Evolutionary conservation across 2,329 filamentous ascomycete genomes (phyloP), one percentile per base, ranked within the genome.

Genomic region (Microascus cirrosus): DNA sequence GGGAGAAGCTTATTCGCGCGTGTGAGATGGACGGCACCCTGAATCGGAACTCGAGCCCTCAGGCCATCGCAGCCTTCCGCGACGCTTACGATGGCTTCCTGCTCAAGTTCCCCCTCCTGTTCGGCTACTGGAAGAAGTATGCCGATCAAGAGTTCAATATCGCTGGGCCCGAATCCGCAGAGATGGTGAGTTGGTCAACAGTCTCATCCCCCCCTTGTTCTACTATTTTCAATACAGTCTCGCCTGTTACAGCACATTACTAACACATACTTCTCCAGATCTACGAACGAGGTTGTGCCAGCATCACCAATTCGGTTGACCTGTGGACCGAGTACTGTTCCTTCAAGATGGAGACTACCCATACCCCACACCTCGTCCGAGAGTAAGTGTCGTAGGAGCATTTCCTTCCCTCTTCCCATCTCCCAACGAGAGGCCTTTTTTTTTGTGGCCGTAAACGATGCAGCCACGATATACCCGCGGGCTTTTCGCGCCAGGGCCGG

Each of bases 41-140:
- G 62, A 96, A 95, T 70, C 88, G 94, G 65, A 99, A 99, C 74
- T 97, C 94, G 50, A 96, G 89, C 69, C 92, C 94, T 1, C 89
- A 95, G 68, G 90, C 94, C 32, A 91, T 99, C 65, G 86, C 90
- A 22, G 86, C 90, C 12, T 87, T 91, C 58, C 87, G 94, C 72
- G 85, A 89, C 70, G 84, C 89, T 61, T 97, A 95, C 76, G 92
- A 99, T 70, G 84, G 88, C 54, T 95, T 99, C 68, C 86, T 99
- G 24, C 83, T 89, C 61, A 96, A 96, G 69, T 99, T 96, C 63
- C 94, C 94, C 2, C 81, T 97, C 12, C 83, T 97, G 45, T 99
- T 97, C 67, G 94, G 93, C 56, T 99, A 97, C 76, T 99, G 94
- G 94, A 97, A 97, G 77, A 97, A 96, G 71, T 99, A 97, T 79